phyloP scores from a whole-genome alignment of 2,329 filamentous ascomycete genomes.

The Diaporthe australafricana region DNA sequence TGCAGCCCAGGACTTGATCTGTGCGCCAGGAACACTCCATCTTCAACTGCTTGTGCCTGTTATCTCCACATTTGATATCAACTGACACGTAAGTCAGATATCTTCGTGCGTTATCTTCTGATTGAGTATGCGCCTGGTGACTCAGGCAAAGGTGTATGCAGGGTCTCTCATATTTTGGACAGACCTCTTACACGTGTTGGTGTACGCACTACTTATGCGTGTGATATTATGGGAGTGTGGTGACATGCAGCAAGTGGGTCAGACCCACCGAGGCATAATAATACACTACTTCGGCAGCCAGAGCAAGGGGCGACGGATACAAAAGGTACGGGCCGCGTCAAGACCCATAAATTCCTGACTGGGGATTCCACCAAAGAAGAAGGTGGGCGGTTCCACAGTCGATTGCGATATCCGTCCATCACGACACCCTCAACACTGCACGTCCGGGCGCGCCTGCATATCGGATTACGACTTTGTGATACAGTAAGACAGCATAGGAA shows the following conservation, averaged over 20 bases:
- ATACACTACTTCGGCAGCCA: neutral
- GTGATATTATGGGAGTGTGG: conserved; percentile 11
- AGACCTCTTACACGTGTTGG: neutral
- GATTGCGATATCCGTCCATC: neutral
- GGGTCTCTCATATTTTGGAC: neutral
- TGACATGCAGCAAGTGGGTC: conserved; percentile 12
- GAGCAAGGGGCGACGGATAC: neutral
- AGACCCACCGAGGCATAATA: neutral
- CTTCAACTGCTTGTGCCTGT: neutral
- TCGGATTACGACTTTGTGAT: neutral
- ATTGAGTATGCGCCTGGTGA: neutral
- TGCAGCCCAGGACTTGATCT: neutral
- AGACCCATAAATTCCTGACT: neutral
- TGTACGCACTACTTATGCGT: neutral
- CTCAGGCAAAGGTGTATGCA: neutral
- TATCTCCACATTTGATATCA: neutral
- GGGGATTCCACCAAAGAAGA: neutral
- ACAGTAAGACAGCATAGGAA: neutral
- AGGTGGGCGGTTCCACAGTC: neutral
- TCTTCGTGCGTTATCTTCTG: neutral
- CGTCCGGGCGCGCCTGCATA: neutral
- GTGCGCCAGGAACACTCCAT: neutral
- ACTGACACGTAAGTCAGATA: neutral
- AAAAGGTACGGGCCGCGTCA: neutral
- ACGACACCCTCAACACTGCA: neutral